A percentile compares a stretch with the other conserved stretches of the same genome.
These are phyloP conservation scores for Psidium friedrichsthalianum DNA, from an alignment of 345 rosid species.

Conservation along the genomic window DNA sequence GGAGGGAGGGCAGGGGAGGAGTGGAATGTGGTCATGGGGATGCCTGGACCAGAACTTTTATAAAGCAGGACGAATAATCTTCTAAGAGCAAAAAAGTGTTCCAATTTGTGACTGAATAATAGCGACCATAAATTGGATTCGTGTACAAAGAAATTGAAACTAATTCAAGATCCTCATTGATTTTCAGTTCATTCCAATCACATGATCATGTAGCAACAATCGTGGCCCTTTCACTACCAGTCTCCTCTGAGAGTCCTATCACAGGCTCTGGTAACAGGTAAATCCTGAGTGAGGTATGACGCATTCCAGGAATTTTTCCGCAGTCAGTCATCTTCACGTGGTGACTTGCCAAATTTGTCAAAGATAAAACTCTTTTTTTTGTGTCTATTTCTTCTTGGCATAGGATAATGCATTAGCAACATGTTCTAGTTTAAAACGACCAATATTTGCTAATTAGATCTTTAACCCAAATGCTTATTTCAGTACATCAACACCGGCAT, in stretches of 20 bases:
- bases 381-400: background rate
- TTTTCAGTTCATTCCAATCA: background rate
- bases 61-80: background rate
- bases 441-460: background rate
- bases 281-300: background rate
- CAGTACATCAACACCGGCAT: background rate
- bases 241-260: background rate
- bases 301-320: background rate
- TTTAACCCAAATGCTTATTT: background rate
- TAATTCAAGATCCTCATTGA: background rate
- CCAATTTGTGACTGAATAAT: background rate
- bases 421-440: background rate
- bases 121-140: background rate
- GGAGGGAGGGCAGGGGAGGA: too few species aligned
- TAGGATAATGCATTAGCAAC: background rate
- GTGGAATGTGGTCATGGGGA: background rate
- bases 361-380: background rate
- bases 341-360: background rate
- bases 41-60: background rate
- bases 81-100: background rate
- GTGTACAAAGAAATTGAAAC: background rate
- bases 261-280: background rate
- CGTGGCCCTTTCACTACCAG: background rate
- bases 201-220: background rate
- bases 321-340: background rate